Evolutionary conservation across 805 yeast genomes (phyloP).

Genomic region (Cyberlindnera xylosilytica): DNA sequence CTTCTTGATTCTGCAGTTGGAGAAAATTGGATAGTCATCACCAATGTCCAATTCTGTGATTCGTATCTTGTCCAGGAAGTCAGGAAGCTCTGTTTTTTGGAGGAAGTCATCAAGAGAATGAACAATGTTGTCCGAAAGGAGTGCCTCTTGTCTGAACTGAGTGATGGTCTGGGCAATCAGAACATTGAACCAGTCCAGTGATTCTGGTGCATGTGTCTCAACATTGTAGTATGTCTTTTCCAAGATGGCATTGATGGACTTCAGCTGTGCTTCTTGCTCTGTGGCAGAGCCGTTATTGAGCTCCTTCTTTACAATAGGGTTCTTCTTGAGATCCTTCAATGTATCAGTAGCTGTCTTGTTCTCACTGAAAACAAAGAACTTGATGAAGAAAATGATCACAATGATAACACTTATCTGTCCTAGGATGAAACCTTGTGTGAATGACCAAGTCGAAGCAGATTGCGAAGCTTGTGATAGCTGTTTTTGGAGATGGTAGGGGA

Average conservation of each 20-base stretch:
- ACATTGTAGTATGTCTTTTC: slow-evolving; percentile 94
- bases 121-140: slow-evolving; percentile 78
- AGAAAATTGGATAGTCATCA: slow-evolving; percentile 90
- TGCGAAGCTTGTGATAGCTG: slow-evolving; percentile 27
- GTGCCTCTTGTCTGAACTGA: slow-evolving; percentile 86
- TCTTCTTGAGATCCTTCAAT: slow-evolving; percentile 26
- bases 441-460: slow-evolving; percentile 48
- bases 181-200: slow-evolving; percentile 96
- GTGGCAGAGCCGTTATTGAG: slow-evolving; percentile 2
- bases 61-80: slow-evolving; percentile 71
- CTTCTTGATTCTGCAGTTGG: slow-evolving; percentile 81
- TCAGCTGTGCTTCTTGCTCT: slow-evolving; percentile 22
- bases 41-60: slow-evolving; percentile 91
- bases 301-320: slow-evolving; percentile 25
- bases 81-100: slow-evolving; percentile 61
- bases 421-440: slow-evolving; percentile 68
- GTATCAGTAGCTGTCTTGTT: slow-evolving; percentile 32
- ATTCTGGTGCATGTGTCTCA: slow-evolving; percentile 80
- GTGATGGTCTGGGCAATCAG: slow-evolving; percentile 86
- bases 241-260: slow-evolving; percentile 48
- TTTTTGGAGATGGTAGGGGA: slow-evolving; percentile 35
- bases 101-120: slow-evolving; percentile 71
- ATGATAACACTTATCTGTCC: slow-evolving; percentile 74
- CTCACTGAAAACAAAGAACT: slow-evolving; percentile 76
- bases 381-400: slow-evolving; percentile 59